Base-by-base conservation (phyloP, 2,329 filamentous ascomycete species). In the Beauveria bassiana region DNA sequence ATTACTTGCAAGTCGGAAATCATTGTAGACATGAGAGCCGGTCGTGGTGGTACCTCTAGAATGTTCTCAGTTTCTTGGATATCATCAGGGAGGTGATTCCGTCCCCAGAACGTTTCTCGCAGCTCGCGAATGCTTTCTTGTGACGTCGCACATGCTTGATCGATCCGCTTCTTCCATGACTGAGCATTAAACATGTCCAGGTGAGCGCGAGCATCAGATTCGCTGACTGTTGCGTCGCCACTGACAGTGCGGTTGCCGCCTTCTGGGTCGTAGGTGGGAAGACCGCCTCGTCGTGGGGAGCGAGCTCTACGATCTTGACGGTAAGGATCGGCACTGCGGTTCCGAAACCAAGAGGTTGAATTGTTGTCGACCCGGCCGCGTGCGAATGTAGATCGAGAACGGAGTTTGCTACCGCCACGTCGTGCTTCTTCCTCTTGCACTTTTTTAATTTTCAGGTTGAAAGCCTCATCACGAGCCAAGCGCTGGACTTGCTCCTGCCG, bases 161-260 rank as follows among this genome's bases (percentile, higher is more conserved):
- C 91, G 64, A 99, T 97, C 18, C 93, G 87, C 69, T 85, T 86
- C 73, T 91, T 96, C 95, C 95, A 99, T 61, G 90, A 93, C 68
- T 91, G 87, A 2, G 93, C 85, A 73, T 98, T 96, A 69, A 96
- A 86, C 60, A 85, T 79, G 68, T 95, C 82, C 14, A 99, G 79
- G 67, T 84, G 88, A 57, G 86, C 80, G 69, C 87, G 85, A 6
- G 95, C 95, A 66, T 95, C 88, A 14, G 88, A 82, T 46, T 91
- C 84, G 0, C 90, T 84, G 10, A 96, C 81, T 62, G 88, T 88
- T 18, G 89, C 84, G 31, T 80, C 82, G 8, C 87, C 87, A 62
- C 86, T 91, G 68, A 98, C 81, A 49, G 84, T 86, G 8, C 76
- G 68, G 64, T 69, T 71, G 58, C 86, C 86, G 5, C 86, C 86